Evolutionary conservation across 139 green algal species (phyloP).

Genomic region (Chlorella sp.): DNA sequence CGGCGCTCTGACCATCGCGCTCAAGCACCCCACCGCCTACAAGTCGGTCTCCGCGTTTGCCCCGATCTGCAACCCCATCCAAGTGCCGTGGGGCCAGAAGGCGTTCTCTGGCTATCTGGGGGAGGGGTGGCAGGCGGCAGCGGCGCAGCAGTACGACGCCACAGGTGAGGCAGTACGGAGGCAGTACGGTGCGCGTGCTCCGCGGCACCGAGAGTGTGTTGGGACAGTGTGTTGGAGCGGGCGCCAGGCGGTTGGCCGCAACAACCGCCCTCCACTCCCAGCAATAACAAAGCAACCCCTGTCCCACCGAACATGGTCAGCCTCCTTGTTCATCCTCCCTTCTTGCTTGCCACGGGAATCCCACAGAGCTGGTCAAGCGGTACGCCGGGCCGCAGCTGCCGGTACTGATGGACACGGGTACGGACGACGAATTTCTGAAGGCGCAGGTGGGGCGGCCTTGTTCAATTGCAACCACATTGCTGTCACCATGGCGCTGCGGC

Average conservation of each 20-base stretch:
- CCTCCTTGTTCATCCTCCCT: no score
- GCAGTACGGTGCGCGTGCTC: no score
- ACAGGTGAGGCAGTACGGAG: constrained; percentile 38
- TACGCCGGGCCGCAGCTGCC: constrained; percentile 64
- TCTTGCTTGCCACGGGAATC: no score
- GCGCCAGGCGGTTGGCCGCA: no score
- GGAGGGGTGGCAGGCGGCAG: not conserved
- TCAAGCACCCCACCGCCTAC: constrained; percentile 86
- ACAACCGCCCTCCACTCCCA: no score
- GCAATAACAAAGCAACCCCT: no score
- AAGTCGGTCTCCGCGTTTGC: constrained; percentile 89
- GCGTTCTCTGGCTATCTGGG: constrained; percentile 8
- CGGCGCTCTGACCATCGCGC: constrained; percentile 82
- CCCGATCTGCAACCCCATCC: constrained; percentile 91
- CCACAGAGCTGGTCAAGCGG: constrained; percentile 67
- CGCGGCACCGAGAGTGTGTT: no score
- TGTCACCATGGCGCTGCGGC: no score
- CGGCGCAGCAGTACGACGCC: constrained; percentile 85
- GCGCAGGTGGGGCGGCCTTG: constrained; percentile 52
- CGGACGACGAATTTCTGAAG: constrained; percentile 85
- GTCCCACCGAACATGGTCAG: no score
- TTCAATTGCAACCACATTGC: no score
- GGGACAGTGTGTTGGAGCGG: no score
- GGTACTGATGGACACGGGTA: constrained; percentile 61
- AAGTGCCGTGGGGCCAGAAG: constrained; percentile 93